phyloP scores from a whole-genome alignment of 2,329 filamentous ascomycete genomes.

The Periconia macrospinosa region DNA sequence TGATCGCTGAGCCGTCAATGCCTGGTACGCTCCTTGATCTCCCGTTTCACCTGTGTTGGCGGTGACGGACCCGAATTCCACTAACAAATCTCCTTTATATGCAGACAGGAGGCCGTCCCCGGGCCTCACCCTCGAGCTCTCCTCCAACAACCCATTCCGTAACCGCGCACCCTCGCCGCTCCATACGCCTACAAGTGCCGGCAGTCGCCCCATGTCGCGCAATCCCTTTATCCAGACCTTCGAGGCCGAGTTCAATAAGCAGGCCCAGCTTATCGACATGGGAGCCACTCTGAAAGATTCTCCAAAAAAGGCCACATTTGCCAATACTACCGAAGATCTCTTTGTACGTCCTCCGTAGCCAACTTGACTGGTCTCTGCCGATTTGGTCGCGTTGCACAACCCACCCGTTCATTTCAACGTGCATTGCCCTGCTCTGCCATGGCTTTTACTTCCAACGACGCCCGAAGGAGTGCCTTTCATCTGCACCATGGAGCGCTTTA shows the following conservation, averaged over 20 bases:
- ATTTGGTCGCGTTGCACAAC: conserved; percentile 21
- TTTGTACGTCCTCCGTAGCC: conserved; percentile 65
- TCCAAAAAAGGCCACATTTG: conserved; percentile 49
- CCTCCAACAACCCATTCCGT: conserved; percentile 78
- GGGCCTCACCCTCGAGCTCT: conserved; percentile 65
- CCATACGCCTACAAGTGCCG: conserved; percentile 54
- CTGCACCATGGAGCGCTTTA: conserved; percentile 44
- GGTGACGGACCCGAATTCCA: conserved; percentile 31
- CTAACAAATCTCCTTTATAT: conserved; percentile 34
- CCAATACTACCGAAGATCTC: conserved; percentile 65
- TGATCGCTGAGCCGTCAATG: conserved; percentile 47
- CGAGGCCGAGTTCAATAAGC: conserved; percentile 45
- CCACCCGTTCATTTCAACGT: conserved; percentile 1
- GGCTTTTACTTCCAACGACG: neutral
- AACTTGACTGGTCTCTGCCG: conserved; percentile 8
- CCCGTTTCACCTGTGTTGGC: conserved; percentile 38
- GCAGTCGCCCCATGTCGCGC: conserved; percentile 68
- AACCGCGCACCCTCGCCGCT: conserved; percentile 68
- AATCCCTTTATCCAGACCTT: conserved; percentile 74
- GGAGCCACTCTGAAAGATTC: conserved; percentile 44
- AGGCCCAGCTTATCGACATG: conserved; percentile 43
- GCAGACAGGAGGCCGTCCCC: conserved; percentile 53
- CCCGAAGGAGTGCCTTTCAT: neutral
- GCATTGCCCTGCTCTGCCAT: neutral
- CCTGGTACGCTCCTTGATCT: conserved; percentile 42